Percentiles rank a stretch among this genome's conserved stretches.
Conservation (phyloP, 441 rosid genomes). For the California macrophylla region DNA sequence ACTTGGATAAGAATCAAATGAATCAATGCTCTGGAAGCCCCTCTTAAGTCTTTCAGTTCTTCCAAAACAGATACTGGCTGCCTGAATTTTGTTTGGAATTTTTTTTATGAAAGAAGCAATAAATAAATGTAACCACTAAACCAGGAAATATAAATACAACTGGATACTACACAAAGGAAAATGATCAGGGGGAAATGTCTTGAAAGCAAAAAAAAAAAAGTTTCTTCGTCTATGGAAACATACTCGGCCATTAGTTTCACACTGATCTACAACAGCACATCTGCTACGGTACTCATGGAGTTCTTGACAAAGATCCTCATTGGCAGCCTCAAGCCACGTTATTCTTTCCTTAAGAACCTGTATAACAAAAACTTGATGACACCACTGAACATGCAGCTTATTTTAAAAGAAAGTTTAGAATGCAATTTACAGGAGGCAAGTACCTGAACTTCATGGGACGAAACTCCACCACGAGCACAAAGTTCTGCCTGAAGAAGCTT, state of each 20-base stretch:
- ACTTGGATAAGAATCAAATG: constrained; percentile 44
- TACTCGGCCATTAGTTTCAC: constrained; percentile 40
- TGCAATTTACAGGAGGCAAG: constrained; percentile 11
- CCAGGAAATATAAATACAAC: constrained; percentile 4
- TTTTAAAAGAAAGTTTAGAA: constrained; percentile 4
- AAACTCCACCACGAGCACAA: constrained; percentile 37
- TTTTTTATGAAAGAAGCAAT: constrained; percentile 1
- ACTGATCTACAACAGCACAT: constrained; percentile 32
- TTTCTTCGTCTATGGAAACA: constrained; percentile 11
- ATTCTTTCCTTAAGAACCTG: constrained; percentile 52
- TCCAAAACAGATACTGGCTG: constrained; percentile 23
- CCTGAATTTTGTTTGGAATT: constrained; percentile 26
- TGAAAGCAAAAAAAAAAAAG: neutral
- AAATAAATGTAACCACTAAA: constrained; percentile 5
- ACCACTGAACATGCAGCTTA: constrained; percentile 6
- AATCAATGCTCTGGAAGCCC: constrained; percentile 51
- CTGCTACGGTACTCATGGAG: constrained; percentile 50
- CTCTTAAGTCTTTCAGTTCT: constrained; percentile 50
- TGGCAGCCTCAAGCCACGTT: constrained; percentile 47
- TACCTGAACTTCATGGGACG: constrained; percentile 46
- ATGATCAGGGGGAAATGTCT: neutral
- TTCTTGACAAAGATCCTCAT: constrained; percentile 49
- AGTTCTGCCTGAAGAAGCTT: constrained; percentile 51
- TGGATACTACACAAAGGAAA: neutral
- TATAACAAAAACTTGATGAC: constrained; percentile 6